Base-by-base conservation (phyloP, 139 green algal genomes). In the Gonium pectorale region DNA sequence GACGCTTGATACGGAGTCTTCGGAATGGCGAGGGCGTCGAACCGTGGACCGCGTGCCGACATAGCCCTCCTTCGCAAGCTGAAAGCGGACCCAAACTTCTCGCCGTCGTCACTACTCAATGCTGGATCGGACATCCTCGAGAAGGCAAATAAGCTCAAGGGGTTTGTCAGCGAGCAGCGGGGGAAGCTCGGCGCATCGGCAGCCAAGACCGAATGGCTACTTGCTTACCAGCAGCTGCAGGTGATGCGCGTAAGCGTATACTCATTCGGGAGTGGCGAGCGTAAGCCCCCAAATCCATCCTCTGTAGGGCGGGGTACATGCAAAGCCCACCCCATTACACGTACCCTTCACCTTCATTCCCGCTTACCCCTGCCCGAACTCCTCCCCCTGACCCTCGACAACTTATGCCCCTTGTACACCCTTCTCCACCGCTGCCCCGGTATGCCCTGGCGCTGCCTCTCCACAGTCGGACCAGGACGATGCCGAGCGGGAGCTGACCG, bases 171-270 rank as follows among this genome's bases (percentile, higher is more conserved):
- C 21, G 3, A 86, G 43, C 79, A 86, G 52, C 51, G 52, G 5
- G 37, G 52, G 26, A 72, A 73, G 67, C 64, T 69, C 19, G 79
- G 64, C 22, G 52, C 66, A 0, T 44, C 67, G 15, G 33, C 66
- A 21, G 79, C 66, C 3, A 86, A 86, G 51, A 86, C 79, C 2
- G 79, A 86, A 63, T 86, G 79, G 79, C 66, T 86, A 17, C 79
- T 86, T 21, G 64, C 79, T 0, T 79, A 78, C 27, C 79, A 86
- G 27, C 66, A 86, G 44, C 49, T 86, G 35, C 79, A 86, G 67
- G 79, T 77, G 27, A n/a, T 2, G 63, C 3, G 60, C n/a, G n/a
- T n/a, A n/a, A n/a, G n/a, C n/a, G n/a, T n/a, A n/a, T n/a, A n/a
- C n/a, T n/a, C n/a, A n/a, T n/a, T n/a, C n/a, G n/a, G n/a, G n/a